Evolutionary conservation across 2,329 filamentous ascomycete species (phyloP).

Genomic region (Venturia asperata): DNA sequence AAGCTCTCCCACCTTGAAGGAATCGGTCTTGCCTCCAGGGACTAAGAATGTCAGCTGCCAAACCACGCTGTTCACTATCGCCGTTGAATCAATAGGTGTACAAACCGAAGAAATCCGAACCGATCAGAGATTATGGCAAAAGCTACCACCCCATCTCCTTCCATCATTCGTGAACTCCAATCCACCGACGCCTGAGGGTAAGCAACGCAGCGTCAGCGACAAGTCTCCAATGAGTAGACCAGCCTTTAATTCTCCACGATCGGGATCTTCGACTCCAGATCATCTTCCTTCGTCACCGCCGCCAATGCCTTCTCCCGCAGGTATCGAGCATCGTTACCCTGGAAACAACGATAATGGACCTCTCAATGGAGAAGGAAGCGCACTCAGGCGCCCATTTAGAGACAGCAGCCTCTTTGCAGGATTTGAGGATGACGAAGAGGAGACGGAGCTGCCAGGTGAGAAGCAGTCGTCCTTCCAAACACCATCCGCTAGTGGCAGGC

Average conservation of each 20-base stretch:
- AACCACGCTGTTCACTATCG: conserved; percentile 48
- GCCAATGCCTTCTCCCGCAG: conserved; percentile 26
- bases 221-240: conserved; percentile 9
- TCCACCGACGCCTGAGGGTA: conserved; percentile 35
- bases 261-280: conserved; percentile 21
- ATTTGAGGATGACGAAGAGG: conserved; percentile 55
- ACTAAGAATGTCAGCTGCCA: conserved; percentile 80
- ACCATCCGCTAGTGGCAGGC: conserved; percentile 35
- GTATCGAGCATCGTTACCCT: conserved; percentile 59
- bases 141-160: conserved; percentile 68
- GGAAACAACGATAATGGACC: conserved; percentile 74
- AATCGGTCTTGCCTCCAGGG: conserved; percentile 70
- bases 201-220: conserved; percentile 18
- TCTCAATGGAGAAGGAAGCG: conserved; percentile 49
- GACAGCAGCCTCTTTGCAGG: conserved; percentile 83
- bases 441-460: conserved; percentile 41
- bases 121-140: conserved; percentile 63
- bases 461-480: conserved; percentile 22
- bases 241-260: conserved; percentile 14
- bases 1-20: conserved; percentile 57
- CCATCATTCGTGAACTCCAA: conserved; percentile 64
- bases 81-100: conserved; percentile 51
- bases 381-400: conserved; percentile 62
- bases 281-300: conserved; percentile 25
- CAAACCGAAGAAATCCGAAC: conserved; percentile 91